A percentile compares a stretch with the other conserved stretches of the same genome.
phyloP scores from a whole-genome alignment of 345 rosid species.

The Melaleuca quinquenervia region DNA sequence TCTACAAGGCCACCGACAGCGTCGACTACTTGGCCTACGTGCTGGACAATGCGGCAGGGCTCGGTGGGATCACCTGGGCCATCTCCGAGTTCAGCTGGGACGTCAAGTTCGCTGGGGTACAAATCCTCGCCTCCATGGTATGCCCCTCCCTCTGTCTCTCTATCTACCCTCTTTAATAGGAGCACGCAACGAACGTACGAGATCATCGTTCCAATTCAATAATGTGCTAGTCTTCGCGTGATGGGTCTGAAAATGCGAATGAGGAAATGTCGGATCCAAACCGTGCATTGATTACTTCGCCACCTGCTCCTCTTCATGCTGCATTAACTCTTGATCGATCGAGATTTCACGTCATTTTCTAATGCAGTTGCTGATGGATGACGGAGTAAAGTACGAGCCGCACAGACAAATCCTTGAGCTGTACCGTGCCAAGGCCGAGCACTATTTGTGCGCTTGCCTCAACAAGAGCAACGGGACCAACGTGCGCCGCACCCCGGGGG shows the following conservation, averaged over 20 bases:
- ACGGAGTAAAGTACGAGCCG: conserved; percentile 5
- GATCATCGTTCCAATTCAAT: neutral
- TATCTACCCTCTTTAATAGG: neutral
- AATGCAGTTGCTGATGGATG: conserved; percentile 19
- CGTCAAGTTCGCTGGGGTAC: conserved; percentile 53
- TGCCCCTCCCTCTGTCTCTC: neutral
- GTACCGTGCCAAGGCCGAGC: conserved; percentile 40
- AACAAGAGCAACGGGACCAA: conserved; percentile 24
- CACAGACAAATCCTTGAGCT: conserved; percentile 8
- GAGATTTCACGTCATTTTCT: neutral
- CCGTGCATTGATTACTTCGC: neutral
- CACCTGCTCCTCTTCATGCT: neutral
- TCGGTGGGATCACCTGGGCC: conserved; percentile 65
- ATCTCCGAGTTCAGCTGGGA: conserved; percentile 77
- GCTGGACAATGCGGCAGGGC: conserved; percentile 23
- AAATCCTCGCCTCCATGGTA: conserved; percentile 46
- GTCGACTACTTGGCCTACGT: conserved; percentile 27
- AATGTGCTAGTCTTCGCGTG: neutral
- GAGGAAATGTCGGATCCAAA: neutral
- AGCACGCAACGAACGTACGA: neutral
- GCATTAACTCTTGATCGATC: neutral
- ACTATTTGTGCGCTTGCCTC: conserved; percentile 45
- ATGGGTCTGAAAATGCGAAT: neutral
- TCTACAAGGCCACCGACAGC: conserved; percentile 53
- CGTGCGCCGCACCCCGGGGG: conserved; percentile 46